Evolutionary conservation across 2,329 filamentous ascomycete species (phyloP), one percentile per base, ranked within the genome.

Genomic region (Fusarium miscanthi): DNA sequence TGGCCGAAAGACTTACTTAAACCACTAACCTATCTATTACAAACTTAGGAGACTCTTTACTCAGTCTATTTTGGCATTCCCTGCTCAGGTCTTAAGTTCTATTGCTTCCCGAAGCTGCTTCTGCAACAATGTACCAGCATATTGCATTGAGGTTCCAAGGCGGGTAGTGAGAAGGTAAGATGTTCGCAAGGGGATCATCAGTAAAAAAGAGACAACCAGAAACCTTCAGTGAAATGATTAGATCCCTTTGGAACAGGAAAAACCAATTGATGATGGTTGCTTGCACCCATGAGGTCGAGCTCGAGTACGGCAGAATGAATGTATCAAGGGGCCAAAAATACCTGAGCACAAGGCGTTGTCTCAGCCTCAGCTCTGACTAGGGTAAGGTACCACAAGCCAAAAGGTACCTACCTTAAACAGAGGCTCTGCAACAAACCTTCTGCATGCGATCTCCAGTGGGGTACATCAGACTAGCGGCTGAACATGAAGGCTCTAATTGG

Each of bases 381-480:
- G 70, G 70, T 59, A 73, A 73, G 70, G 70, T 73, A 73, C 70
- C 59, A 30, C 56, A 52, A 58, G 70, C 70, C 46, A 52, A 58
- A 40, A 74, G 70, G 30, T 74, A 73, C 70, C 60, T 73, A 73
- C 70, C 60, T 73, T 58, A 49, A 59, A 62, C 43, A 57, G 71
- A 72, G 72, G 72, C 72, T 74, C 72, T 74, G 69, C 43, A 49
- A 65, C 37, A 37, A 54, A 68, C 46, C 42, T 51, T 57, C 66
- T 69, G 51, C 71, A 72, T 64, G 60, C 68, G 71, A 72, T 74
- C 67, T 54, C 37, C 27, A 45, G 72, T 74, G 72, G 71, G 58
- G 58, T 58, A 49, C 25, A 35, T 43, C 30, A 49, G 23, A 35
- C 53, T 40, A 43, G 56, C 58, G 68, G 66, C 66, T 71, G 62